phyloP scores from a whole-genome alignment of 208 protist genomes.

The Trypanosoma cruzi region DNA sequence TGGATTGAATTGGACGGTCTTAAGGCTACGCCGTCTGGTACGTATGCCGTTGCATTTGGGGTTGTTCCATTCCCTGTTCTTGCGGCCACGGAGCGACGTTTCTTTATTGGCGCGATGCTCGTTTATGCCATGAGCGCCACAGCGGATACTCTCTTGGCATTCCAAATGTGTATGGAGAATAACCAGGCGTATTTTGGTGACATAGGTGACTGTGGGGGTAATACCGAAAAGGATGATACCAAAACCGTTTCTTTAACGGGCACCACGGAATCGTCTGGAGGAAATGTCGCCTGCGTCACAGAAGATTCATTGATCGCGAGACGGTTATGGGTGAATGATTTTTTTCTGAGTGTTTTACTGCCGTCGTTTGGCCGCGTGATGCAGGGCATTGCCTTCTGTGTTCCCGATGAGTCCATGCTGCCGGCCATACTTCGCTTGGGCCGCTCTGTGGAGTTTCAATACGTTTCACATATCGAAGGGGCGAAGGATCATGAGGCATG shows the following conservation, averaged over 20 bases:
- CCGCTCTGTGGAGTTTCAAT: slow-evolving; percentile 9
- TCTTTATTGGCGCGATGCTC: slow-evolving; percentile 21
- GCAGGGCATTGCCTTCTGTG: slow-evolving; percentile 20
- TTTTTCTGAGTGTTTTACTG: slow-evolving; percentile 2
- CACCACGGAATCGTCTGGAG: background rate
- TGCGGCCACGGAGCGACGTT: slow-evolving; percentile 7
- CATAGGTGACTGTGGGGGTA: background rate
- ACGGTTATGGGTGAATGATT: background rate
- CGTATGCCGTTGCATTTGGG: background rate
- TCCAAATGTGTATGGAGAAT: slow-evolving; percentile 7
- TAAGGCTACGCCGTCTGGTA: background rate
- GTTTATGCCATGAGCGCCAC: slow-evolving; percentile 8
- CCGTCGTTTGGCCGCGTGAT: slow-evolving; percentile 6
- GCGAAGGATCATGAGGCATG: background rate
- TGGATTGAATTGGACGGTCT: slow-evolving; percentile 11
- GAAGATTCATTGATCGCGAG: no score
- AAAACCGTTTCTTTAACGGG: background rate
- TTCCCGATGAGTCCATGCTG: slow-evolving; percentile 17
- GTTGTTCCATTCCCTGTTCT: slow-evolving; percentile 18
- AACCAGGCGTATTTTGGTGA: background rate
- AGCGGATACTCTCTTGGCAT: slow-evolving; percentile 16
- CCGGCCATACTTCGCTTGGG: slow-evolving; percentile 9
- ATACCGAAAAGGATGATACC: background rate
- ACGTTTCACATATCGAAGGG: background rate
- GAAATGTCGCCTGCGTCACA: background rate